phyloP scores from a whole-genome alignment of 2,329 filamentous ascomycete species.

The Ophiostoma tasmaniense region DNA sequence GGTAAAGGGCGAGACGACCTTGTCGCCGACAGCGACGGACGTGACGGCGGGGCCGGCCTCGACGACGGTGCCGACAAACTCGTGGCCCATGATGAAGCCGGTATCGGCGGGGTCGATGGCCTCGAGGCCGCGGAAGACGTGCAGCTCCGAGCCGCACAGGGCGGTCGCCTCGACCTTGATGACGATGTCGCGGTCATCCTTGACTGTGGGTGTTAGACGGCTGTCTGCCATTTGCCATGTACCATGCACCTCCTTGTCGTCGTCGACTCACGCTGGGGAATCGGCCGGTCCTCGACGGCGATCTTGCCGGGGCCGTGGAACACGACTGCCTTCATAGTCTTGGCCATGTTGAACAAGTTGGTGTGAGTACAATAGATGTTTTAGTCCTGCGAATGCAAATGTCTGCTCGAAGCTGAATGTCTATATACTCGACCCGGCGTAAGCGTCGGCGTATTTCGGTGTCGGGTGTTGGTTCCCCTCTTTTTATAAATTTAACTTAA shows the following conservation, averaged over 20 bases:
- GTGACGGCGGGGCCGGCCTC: slow-evolving; percentile 60
- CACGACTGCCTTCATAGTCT: slow-evolving; percentile 78
- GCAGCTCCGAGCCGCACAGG: slow-evolving; percentile 85
- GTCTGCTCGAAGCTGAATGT: neutral
- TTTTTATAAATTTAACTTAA: neutral
- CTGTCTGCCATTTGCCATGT: neutral
- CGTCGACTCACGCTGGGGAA: slow-evolving; percentile 51
- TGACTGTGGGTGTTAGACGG: slow-evolving; percentile 35
- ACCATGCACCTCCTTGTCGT: too few species aligned
- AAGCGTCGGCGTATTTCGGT: neutral
- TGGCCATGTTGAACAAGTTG: slow-evolving; percentile 15
- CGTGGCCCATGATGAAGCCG: slow-evolving; percentile 67
- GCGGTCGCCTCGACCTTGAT: slow-evolving; percentile 77
- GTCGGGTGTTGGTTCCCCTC: neutral
- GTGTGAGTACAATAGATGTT: neutral
- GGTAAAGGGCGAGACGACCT: slow-evolving; percentile 77
- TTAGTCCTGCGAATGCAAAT: neutral
- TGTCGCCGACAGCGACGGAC: slow-evolving; percentile 63
- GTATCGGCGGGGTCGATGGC: slow-evolving; percentile 36
- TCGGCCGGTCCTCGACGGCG: slow-evolving; percentile 67
- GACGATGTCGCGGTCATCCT: slow-evolving; percentile 65
- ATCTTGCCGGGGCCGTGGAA: slow-evolving; percentile 73
- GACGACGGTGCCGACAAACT: slow-evolving; percentile 71
- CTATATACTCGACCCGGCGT: neutral
- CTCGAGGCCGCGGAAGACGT: slow-evolving; percentile 77